Percentiles rank a stretch among this genome's conserved stretches.
Evolutionary conservation across 2,329 filamentous ascomycete genomes (phyloP).

Genomic region (Diaporthe citriasiana): DNA sequence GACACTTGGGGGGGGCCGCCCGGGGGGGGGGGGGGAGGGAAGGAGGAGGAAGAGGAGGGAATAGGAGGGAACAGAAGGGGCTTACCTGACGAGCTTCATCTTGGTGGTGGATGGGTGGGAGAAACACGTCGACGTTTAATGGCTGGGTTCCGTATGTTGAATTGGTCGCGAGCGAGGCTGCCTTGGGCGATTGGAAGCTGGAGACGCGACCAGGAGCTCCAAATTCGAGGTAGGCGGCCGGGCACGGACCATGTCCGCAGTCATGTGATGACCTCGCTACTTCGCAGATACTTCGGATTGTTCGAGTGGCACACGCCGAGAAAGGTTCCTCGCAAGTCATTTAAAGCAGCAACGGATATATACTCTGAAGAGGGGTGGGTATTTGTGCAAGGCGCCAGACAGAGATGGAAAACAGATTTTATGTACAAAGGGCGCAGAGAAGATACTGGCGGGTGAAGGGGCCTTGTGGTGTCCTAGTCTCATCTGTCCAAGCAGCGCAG

Average conservation of each 20-base stretch:
- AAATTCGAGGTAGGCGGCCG: conserved; percentile 25
- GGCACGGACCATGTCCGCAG: conserved; percentile 31
- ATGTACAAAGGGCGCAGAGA: conserved; percentile 29
- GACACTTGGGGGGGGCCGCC: neutral
- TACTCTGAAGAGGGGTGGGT: conserved; percentile 7
- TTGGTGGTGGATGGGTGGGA: conserved; percentile 57
- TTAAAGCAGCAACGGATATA: neutral
- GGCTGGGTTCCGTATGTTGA: conserved; percentile 23
- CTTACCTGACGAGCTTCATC: conserved; percentile 98
- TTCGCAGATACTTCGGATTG: neutral
- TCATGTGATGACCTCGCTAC: conserved; percentile 27
- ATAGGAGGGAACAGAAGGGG: conserved; percentile 45
- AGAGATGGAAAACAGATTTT: conserved; percentile 1
- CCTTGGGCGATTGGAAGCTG: conserved; percentile 22
- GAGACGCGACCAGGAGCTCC: conserved; percentile 39
- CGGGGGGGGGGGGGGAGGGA: conserved; percentile 40
- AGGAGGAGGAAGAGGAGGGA: conserved; percentile 41
- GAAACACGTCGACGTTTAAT: neutral
- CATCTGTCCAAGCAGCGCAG: neutral
- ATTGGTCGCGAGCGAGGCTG: conserved; percentile 11
- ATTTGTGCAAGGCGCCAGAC: conserved; percentile 4
- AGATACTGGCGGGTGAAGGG: conserved; percentile 7
- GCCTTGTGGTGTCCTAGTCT: neutral
- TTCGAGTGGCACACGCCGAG: accelerated
- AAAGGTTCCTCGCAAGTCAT: neutral